These are phyloP conservation scores for Withania somnifera DNA, from an alignment of 305 asterid genomes.

Conservation along the genomic window DNA sequence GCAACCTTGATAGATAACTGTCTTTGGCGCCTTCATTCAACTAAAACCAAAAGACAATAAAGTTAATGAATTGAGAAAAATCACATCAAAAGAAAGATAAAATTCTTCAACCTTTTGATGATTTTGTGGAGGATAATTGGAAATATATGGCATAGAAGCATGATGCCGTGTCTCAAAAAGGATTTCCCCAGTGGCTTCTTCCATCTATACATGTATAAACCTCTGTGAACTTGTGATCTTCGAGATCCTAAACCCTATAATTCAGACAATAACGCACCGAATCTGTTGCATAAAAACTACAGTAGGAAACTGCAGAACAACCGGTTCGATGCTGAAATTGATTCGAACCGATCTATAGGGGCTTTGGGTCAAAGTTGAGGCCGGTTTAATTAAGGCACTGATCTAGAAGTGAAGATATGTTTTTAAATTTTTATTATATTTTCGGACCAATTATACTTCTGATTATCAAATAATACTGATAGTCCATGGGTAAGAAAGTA, in stretches of 20 bases:
- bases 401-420: too few species aligned
- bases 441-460: too few species aligned
- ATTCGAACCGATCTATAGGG: too few species aligned
- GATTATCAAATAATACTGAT: too few species aligned
- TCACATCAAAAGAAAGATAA: neutral
- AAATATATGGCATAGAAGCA: conserved; percentile 57
- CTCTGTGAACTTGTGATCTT: conserved; percentile 6
- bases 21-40: conserved; percentile 38
- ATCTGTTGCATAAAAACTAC: too few species aligned
- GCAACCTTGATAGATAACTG: conserved; percentile 43
- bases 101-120: conserved; percentile 30
- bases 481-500: too few species aligned
- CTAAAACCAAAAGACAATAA: conserved; percentile 24
- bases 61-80: conserved; percentile 7
- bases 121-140: conserved; percentile 68
- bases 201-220: conserved; percentile 24
- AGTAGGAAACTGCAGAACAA: too few species aligned
- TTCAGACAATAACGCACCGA: too few species aligned
- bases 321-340: too few species aligned
- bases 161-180: conserved; percentile 71
- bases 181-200: conserved; percentile 32
- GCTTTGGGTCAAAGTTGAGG: too few species aligned
- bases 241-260: conserved; percentile 25
- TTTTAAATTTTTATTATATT: too few species aligned
- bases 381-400: too few species aligned